Percentiles rank a stretch among this genome's conserved stretches.
Conservation (phyloP, 306 rosid species). For the Calophaca sinica region DNA sequence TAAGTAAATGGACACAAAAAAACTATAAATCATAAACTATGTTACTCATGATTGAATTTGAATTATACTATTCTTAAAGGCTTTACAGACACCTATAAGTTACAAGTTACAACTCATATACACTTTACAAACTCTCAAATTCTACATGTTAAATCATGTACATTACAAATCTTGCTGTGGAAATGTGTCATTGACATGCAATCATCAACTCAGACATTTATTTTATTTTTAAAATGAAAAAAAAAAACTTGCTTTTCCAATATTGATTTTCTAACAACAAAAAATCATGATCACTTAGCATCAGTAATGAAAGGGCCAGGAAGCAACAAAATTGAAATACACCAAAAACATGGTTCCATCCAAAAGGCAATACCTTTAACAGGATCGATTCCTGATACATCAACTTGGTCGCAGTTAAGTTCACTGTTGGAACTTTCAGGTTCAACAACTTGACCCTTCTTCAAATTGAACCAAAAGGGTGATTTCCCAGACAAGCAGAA, state of each 20-base stretch:
- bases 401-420: conserved; percentile 49
- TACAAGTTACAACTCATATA: neutral
- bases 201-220: neutral
- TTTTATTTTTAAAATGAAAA: too few species aligned
- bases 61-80: neutral
- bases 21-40: too few species aligned
- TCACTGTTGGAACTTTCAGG: conserved; percentile 41
- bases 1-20: too few species aligned
- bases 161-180: neutral
- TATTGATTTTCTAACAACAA: too few species aligned
- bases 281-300: too few species aligned
- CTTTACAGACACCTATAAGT: neutral
- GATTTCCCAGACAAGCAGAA: conserved; percentile 67
- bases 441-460: conserved; percentile 28
- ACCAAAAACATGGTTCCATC: too few species aligned
- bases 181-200: neutral
- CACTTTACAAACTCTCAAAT: neutral
- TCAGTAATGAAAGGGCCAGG: too few species aligned
- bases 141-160: neutral
- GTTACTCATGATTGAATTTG: neutral
- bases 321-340: too few species aligned
- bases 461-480: conserved; percentile 69
- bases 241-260: too few species aligned
- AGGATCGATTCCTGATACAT: conserved; percentile 69
- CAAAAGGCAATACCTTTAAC: conserved; percentile 64